Evolutionary conservation across 1,284 basidiomycete species (phyloP).

Genomic region (Austroboletus novae-zelandiae): DNA sequence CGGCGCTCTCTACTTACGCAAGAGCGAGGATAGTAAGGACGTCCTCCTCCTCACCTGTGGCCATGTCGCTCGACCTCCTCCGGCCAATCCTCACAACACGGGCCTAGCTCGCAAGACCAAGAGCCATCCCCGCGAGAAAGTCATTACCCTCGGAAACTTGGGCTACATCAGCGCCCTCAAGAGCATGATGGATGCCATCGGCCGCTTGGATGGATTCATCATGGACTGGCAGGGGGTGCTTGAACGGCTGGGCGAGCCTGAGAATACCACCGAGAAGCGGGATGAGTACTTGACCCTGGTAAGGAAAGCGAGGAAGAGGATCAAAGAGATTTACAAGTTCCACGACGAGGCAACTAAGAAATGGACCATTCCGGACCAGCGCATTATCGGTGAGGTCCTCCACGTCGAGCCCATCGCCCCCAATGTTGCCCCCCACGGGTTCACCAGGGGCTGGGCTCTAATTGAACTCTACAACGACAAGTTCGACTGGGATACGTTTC

Average conservation of each 20-base stretch:
- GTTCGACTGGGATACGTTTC: neutral
- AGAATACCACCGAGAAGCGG: neutral
- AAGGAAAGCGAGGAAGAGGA: neutral
- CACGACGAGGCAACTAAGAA: neutral
- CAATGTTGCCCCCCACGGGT: neutral
- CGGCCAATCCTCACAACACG: neutral
- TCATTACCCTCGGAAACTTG: neutral
- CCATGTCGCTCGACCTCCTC: neutral
- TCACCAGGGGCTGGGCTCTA: neutral
- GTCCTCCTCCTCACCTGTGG: neutral
- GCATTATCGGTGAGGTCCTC: neutral
- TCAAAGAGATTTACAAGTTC: neutral
- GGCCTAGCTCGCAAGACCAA: neutral
- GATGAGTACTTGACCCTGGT: neutral
- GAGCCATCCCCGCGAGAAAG: neutral
- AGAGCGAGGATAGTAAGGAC: neutral
- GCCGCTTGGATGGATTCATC: neutral
- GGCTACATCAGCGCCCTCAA: neutral
- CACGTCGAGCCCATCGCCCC: neutral
- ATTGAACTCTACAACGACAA: neutral
- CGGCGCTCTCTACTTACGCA: neutral
- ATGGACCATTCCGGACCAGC: neutral
- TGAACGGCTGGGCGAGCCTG: neutral
- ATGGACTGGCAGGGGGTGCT: neutral
- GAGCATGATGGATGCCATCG: neutral